Conservation (phyloP, 441 rosid genomes). For the Biscutella laevigata region DNA sequence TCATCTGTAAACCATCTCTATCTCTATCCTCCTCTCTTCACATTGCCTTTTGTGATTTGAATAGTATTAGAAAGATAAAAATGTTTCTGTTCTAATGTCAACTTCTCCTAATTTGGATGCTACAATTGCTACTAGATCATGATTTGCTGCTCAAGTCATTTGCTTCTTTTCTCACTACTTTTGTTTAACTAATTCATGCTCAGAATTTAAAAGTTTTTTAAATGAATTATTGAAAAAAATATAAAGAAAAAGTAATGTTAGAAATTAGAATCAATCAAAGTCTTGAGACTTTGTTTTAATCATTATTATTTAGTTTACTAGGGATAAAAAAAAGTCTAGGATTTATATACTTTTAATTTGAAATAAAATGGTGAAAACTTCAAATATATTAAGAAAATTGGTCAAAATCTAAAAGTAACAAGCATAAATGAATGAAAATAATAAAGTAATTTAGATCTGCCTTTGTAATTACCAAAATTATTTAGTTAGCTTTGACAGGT, state of each 20-base stretch:
- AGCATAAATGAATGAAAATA: too few species aligned
- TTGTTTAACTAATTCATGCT: background rate
- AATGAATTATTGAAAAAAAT: background rate
- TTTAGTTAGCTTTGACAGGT: background rate
- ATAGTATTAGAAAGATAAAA: background rate
- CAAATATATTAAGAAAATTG: too few species aligned
- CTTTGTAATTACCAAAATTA: background rate
- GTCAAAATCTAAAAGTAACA: too few species aligned
- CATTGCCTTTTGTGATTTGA: background rate
- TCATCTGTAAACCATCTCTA: background rate
- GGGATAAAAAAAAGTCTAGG: background rate
- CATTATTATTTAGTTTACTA: background rate
- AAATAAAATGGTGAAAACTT: too few species aligned
- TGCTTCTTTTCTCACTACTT: background rate
- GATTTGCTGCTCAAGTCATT: background rate
- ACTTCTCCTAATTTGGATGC: background rate
- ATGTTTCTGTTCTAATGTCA: background rate
- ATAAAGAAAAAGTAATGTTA: too few species aligned
- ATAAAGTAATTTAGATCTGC: too few species aligned
- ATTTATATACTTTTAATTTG: too few species aligned
- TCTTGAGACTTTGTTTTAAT: background rate
- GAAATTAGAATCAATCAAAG: background rate
- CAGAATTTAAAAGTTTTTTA: background rate
- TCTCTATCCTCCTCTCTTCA: background rate
- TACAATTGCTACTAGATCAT: background rate